Evolutionary conservation across 345 rosid species (phyloP).

Genomic region (Diplotaxis tenuifolia): DNA sequence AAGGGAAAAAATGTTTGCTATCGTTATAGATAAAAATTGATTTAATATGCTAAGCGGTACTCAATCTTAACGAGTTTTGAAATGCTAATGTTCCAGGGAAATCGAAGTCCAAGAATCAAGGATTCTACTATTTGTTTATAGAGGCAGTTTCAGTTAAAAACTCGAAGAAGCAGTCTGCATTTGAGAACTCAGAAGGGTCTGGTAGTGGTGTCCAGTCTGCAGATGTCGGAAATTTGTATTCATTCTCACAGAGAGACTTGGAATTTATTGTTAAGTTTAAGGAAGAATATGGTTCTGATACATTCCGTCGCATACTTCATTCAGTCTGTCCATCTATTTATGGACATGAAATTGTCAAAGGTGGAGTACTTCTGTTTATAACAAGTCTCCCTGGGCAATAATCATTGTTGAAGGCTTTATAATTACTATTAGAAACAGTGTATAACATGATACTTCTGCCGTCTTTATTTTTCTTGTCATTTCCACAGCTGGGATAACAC

Average conservation of each 20-base stretch:
- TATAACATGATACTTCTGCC: constrained; percentile 12
- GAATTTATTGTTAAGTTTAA: constrained; percentile 89
- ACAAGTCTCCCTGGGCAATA: constrained; percentile 4
- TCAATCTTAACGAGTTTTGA: not conserved
- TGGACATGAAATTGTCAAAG: constrained; percentile 98
- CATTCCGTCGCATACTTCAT: constrained; percentile 74
- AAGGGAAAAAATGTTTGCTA: not conserved
- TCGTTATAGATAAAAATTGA: not conserved
- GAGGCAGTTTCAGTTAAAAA: constrained; percentile 83
- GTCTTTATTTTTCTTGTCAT: not conserved
- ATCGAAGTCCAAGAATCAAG: constrained; percentile 83
- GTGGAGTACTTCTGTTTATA: constrained; percentile 38
- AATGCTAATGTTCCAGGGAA: constrained; percentile 58
- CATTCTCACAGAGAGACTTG: constrained; percentile 80
- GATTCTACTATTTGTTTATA: constrained; percentile 83
- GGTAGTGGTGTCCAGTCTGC: constrained; percentile 45
- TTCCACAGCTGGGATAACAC: constrained; percentile 82
- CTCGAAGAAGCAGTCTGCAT: constrained; percentile 67
- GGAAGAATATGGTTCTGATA: constrained; percentile 80
- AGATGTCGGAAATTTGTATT: constrained; percentile 65
- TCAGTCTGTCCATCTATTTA: constrained; percentile 94
- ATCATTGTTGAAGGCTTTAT: constrained; percentile 3
- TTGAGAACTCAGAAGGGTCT: constrained; percentile 55
- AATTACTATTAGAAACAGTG: constrained; percentile 8
- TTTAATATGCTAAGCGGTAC: not conserved